phyloP scores from a whole-genome alignment of 345 rosid species.

The Populus simonii region DNA sequence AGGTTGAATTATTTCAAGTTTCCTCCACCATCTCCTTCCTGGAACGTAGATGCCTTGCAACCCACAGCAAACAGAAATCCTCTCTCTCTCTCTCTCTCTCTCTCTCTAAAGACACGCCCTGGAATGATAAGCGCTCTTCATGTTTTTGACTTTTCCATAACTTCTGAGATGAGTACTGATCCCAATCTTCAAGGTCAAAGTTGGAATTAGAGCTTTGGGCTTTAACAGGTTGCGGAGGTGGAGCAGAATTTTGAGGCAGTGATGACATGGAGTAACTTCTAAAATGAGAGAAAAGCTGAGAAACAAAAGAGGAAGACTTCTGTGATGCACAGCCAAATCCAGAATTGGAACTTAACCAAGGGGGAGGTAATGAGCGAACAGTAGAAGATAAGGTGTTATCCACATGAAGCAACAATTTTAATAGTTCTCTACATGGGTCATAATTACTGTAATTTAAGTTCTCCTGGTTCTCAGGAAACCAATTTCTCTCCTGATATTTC shows the following conservation, averaged over 20 bases:
- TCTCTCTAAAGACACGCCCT: constrained; percentile 55
- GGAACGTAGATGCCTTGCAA: constrained; percentile 88
- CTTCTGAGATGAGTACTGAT: constrained; percentile 55
- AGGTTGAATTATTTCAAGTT: constrained; percentile 87
- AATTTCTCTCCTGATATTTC: constrained; percentile 50
- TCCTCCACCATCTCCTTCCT: constrained; percentile 94
- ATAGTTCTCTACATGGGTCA: constrained; percentile 72
- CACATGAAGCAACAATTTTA: constrained; percentile 95
- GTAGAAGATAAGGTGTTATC: constrained; percentile 63
- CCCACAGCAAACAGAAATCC: constrained; percentile 95
- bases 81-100: constrained; percentile 48
- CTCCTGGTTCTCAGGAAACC: constrained; percentile 33
- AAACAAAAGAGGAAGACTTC: constrained; percentile 62
- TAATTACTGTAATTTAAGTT: constrained; percentile 32
- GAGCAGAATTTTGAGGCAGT: constrained; percentile 68
- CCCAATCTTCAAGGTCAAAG: constrained; percentile 80
- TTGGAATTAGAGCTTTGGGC: constrained; percentile 69
- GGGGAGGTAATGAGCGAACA: constrained; percentile 55
- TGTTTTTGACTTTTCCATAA: constrained; percentile 36
- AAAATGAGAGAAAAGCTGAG: constrained; percentile 86
- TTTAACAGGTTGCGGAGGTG: constrained; percentile 54
- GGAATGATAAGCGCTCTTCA: constrained; percentile 77
- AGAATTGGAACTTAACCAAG: constrained; percentile 50
- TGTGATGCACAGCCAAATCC: constrained; percentile 51
- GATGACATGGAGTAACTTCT: constrained; percentile 99